A percentile compares a stretch with the other conserved stretches of the same genome.
phyloP scores from a whole-genome alignment of 2,329 filamentous ascomycete genomes.

The Colletotrichum plurivorum region DNA sequence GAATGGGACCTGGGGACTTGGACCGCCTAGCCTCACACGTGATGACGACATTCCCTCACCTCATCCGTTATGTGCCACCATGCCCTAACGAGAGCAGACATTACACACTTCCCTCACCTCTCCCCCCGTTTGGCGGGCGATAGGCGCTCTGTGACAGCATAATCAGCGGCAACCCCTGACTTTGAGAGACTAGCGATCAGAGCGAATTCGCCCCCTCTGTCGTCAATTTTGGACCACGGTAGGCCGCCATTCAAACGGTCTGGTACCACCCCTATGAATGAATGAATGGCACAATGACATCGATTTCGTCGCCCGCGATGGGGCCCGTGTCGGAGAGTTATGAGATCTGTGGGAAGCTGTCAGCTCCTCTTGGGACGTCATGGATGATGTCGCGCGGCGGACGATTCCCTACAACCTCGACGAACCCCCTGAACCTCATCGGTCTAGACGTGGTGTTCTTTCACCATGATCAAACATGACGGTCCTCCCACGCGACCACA shows the following conservation, averaged over 20 bases:
- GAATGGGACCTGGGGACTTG: slow-evolving; percentile 12
- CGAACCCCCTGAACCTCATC: background rate
- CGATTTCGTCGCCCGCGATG: slow-evolving; percentile 11
- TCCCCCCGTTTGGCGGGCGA: slow-evolving; percentile 1
- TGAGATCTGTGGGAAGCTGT: slow-evolving; percentile 14
- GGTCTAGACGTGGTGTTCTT: background rate
- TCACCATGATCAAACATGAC: background rate
- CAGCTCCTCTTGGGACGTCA: slow-evolving; percentile 25
- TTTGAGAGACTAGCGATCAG: slow-evolving; percentile 1
- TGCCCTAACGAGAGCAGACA: slow-evolving; percentile 16
- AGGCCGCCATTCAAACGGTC: slow-evolving; percentile 11
- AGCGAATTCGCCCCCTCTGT: slow-evolving; percentile 15
- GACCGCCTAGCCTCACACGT: slow-evolving; percentile 33
- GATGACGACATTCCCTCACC: slow-evolving; percentile 40
- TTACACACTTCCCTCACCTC: slow-evolving; percentile 14
- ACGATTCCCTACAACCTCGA: background rate
- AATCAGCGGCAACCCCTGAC: slow-evolving; percentile 20
- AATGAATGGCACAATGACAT: slow-evolving; percentile 32
- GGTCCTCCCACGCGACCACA: background rate
- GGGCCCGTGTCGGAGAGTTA: slow-evolving; percentile 9
- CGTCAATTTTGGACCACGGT: slow-evolving; percentile 15
- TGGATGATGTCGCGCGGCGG: slow-evolving; percentile 26
- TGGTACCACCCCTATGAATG: background rate
- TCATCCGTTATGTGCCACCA: slow-evolving; percentile 24
- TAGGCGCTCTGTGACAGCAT: slow-evolving; percentile 28